Base-by-base conservation (phyloP, 352 stramenopile genomes). In the Salisapilia sapeloensis region DNA sequence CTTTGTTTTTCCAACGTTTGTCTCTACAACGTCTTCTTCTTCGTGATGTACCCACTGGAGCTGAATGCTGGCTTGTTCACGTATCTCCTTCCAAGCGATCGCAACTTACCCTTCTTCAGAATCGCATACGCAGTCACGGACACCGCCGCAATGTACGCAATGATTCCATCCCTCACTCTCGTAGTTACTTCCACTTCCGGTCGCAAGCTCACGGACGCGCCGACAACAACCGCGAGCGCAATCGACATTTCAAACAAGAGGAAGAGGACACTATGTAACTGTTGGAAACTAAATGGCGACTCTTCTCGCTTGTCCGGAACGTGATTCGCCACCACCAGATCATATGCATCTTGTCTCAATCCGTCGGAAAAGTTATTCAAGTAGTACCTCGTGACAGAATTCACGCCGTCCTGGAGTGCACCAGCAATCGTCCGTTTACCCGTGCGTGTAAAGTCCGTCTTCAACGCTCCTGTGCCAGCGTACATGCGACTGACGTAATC, bases 331-430 rank as follows among this genome's bases (percentile, higher is more conserved):
- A 95, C 63, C 16, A 96, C 48, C 14, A 97, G 41, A 40, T 97
- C 82, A 44, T 94, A 90, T 34, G 81, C 79, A 53, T 97, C 90
- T 51, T 97, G 87, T 33, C 67, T 78, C 44, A 89, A 57, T 24
- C 80, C 83, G 49, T 98, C 90, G 22, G 64, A 41, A 57, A 98
- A 97, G 51, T 97, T 97, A 57, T 97, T 97, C 14, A 96, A 56
- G 50, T 96, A 96, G 55, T 96, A 98, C 12, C 92, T 56, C 42
- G 81, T 92, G 25, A 96, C 53, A 23, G 84, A 96, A 55, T 96
- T 96, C 42, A 95, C 35, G 22, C 90, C 92, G 62, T 98, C 93
- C 42, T 96, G 77, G 23, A 98, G 29, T 22, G 84, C 74, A 21
- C 92, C 92, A 4, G 49, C 40, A 35, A 81, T 56, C 13, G 83